These are phyloP conservation scores for Aspergillus melleus DNA, from an alignment of 2,329 filamentous ascomycete genomes.

Conservation along the genomic window DNA sequence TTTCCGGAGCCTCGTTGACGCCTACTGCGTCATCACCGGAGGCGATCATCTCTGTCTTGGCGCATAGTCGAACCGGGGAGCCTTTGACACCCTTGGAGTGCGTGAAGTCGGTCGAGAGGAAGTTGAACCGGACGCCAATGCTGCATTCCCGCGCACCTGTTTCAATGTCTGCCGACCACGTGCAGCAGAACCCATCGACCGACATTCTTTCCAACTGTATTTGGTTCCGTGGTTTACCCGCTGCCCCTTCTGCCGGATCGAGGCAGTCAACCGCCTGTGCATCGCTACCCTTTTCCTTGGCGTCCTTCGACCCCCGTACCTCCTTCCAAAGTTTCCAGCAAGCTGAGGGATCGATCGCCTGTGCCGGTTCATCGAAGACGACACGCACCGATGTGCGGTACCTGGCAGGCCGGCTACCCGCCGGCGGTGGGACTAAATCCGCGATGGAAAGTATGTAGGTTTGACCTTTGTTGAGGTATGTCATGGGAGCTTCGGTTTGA, in stretches of 20 bases:
- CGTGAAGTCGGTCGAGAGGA: conserved; percentile 96
- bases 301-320: neutral
- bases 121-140: conserved; percentile 94
- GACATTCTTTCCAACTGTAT: neutral
- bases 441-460: neutral
- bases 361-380: neutral
- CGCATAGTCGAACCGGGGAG: neutral
- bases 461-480: conserved; percentile 1
- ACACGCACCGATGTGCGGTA: neutral
- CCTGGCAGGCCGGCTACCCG: neutral
- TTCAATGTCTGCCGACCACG: conserved; percentile 71
- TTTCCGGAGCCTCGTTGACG: neutral
- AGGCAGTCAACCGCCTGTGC: neutral
- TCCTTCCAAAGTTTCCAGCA: neutral
- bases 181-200: conserved; percentile 66
- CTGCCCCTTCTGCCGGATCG: neutral
- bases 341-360: neutral
- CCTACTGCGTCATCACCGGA: neutral
- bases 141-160: conserved; percentile 73
- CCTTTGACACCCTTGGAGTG: conserved; percentile 97
- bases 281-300: neutral
- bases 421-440: neutral
- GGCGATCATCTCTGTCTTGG: neutral
- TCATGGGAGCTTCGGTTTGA: neutral
- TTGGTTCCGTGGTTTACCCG: neutral